Base-by-base conservation (phyloP, 1,139 yeast species). In the Candida dubliniensis region DNA sequence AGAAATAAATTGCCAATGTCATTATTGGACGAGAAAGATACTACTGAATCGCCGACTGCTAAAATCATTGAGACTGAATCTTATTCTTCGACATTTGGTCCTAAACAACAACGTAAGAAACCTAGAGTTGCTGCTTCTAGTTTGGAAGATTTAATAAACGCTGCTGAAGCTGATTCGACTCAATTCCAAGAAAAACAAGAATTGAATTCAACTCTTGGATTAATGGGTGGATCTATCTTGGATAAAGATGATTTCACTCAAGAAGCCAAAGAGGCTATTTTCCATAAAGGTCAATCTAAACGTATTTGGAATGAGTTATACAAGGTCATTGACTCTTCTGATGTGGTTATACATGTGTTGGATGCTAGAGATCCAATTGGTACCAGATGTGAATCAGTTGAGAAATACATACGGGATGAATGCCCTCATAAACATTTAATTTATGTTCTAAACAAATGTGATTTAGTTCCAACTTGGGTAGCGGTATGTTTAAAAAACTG, bases 281-380 rank as follows among this genome's bases (percentile, higher is more conserved):
- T 93, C 76, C 84, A 85, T 61, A 93, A 93, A 65, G 99, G 99
- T 58, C 98, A 93, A 70, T 90, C 97, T 43, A 93, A 93, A 69
- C 87, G 99, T 73, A 93, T 93, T 58, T 93, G 99, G 99, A 93
- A 93, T 66, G 99, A 93, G 65, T 76, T 93, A 49, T 93, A 93
- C 69, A 93, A 93, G 64, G 97, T 93, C 44, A 91, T 93, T 57
- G 99, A 93, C 66, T 93, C 98, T 8, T 64, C 97, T 1, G 99
- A 93, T 71, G 98, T 93, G 43, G 95, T 93, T 36, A 87, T 93
- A 49, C 98, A 93, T 59, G 98, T 91, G 12, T 73, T 93, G 49
- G 99, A 93, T 69, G 98, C 99, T 4, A 84, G 99, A 69, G 97
- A 93, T 71, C 99, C 99, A 25, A 64, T 89, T 54, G 99, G 99